These are phyloP conservation scores for Penicillium hesseltinei DNA, from an alignment of 2,329 filamentous ascomycete species.

Conservation along the genomic window DNA sequence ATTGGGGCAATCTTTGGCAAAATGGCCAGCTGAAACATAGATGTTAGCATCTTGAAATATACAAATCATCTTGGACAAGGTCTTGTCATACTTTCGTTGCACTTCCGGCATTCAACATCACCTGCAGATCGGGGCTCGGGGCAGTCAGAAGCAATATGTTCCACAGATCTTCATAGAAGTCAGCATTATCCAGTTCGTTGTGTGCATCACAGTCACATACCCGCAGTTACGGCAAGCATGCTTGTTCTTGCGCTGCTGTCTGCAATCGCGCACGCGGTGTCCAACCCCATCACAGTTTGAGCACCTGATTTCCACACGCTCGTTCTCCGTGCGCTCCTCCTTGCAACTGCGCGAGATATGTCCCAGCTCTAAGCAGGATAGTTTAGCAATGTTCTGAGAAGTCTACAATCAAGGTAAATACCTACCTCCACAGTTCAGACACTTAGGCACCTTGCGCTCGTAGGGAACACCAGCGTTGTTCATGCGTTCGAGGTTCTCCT, in stretches of 20 bases:
- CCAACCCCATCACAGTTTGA: slow-evolving; percentile 49
- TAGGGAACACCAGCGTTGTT: slow-evolving; percentile 51
- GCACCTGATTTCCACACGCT: slow-evolving; percentile 50
- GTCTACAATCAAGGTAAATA: neutral
- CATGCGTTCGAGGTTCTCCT: slow-evolving; percentile 54
- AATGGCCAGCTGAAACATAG: slow-evolving; percentile 40
- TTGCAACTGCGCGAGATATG: slow-evolving; percentile 50
- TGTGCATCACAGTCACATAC: slow-evolving; percentile 24
- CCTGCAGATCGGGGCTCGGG: slow-evolving; percentile 46
- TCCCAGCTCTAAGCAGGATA: slow-evolving; percentile 43
- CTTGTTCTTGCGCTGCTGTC: slow-evolving; percentile 37
- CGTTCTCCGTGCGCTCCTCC: slow-evolving; percentile 42
- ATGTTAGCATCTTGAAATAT: slow-evolving; percentile 7
- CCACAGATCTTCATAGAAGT: slow-evolving; percentile 34
- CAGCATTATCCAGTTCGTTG: slow-evolving; percentile 8
- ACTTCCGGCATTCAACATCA: slow-evolving; percentile 46
- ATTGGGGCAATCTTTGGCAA: slow-evolving; percentile 48
- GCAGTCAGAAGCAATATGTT: slow-evolving; percentile 51
- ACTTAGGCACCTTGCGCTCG: slow-evolving; percentile 52
- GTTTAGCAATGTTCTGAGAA: slow-evolving; percentile 3
- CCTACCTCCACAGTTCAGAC: slow-evolving; percentile 50
- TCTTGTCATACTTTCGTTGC: slow-evolving; percentile 37
- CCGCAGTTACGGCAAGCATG: slow-evolving; percentile 56
- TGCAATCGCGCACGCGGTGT: slow-evolving; percentile 51
- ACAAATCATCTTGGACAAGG: neutral